Evolutionary conservation across 169 alveolate species (phyloP), one percentile per base, ranked within the genome.

Genomic region (Babesia sp.): DNA sequence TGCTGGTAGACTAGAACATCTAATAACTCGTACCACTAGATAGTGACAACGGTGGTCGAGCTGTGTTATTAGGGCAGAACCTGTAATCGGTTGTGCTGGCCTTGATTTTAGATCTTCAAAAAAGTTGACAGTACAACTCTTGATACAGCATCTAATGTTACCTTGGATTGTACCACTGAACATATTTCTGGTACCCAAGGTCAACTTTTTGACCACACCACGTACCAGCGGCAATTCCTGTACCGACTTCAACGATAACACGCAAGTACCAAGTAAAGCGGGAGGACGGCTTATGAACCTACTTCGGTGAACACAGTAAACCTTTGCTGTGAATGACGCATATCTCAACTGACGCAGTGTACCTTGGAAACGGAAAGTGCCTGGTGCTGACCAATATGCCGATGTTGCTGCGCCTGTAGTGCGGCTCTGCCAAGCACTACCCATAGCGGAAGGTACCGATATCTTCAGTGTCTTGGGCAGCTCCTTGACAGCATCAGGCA

Each of bases 1-100:
- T 9, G 92, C 88, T 18, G 95, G 92, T 42, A 92, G 79, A 46
- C 80, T 84, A 39, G 91, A 94, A 51, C 95, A 90, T n/a, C 87
- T 90, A 14, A 92, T 64, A 33, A 92, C 58, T 68, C 94, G 85
- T 24, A 83, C 60, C 18, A 60, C 60, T 33, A 76, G 51, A 22
- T 56, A 71, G 39, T 68, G 83, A 64, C 63, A 71, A 22, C 70
- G 24, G 50, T 73, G 53, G 50, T 46, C 86, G 31, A 68, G 61
- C 36, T 63, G 63, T 26, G 76, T 80, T 5, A 59, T 53, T 28
- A 72, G 66, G 26, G 86, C 70, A 12, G 80, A 75, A 0, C 71
- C 74, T 12, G 79, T 68, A 26, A 83, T 45, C 16, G 87, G 86
- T 24, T 64, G 81, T 39, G 77, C 79, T 7, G 69, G 71, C 34